Percentiles rank a stretch among this genome's conserved stretches.
phyloP scores from a whole-genome alignment of 208 protist species.

The Naegleria fowleri region DNA sequence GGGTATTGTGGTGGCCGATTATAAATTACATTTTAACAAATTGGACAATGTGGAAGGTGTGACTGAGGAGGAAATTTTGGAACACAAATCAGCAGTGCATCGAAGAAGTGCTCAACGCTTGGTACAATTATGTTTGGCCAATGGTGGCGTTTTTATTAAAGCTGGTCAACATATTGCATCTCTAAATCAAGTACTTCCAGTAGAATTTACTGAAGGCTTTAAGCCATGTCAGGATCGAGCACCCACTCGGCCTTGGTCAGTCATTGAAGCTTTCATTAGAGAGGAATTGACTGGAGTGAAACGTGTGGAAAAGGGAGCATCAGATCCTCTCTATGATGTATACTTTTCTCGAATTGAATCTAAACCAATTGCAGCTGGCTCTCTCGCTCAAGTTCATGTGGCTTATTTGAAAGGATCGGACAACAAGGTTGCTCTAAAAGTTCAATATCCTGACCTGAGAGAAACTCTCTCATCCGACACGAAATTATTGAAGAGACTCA shows the following conservation, averaged over 20 bases:
- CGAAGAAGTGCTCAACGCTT: background rate
- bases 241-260: conserved; percentile 25
- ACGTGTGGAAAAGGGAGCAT: conserved; percentile 27
- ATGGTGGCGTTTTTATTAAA: conserved; percentile 86
- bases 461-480: background rate
- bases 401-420: conserved; percentile 49
- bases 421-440: conserved; percentile 82
- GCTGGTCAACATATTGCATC: conserved; percentile 84
- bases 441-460: conserved; percentile 72
- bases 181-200: conserved; percentile 79
- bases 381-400: conserved; percentile 84
- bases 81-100: background rate
- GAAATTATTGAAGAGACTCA: background rate
- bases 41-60: too few relatives aligned
- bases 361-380: conserved; percentile 80
- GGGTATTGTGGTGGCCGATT: too few relatives aligned
- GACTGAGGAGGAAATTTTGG: background rate
- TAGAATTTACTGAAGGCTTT: conserved; percentile 61
- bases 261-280: conserved; percentile 42
- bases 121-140: conserved; percentile 25
- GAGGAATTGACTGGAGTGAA: conserved; percentile 36
- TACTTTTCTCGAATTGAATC: conserved; percentile 73
- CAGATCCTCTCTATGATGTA: background rate
- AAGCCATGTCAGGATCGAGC: conserved; percentile 53
- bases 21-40: too few relatives aligned